Base-by-base conservation (phyloP, 2,329 filamentous ascomycete species). In the Colletotrichum magnum region DNA sequence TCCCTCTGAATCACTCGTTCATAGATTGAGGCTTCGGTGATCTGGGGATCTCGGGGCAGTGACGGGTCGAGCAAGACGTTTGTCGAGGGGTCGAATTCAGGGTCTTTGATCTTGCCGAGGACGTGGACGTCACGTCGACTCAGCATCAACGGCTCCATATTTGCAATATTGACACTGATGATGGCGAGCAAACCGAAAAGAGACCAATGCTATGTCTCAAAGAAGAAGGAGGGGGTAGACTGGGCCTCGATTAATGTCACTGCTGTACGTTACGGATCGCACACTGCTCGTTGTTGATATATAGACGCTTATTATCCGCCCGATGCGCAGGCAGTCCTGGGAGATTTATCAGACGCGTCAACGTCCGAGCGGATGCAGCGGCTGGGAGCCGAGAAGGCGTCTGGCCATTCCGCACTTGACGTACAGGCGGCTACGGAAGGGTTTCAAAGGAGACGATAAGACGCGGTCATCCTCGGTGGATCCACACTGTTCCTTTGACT, bases 101-200 rank as follows among this genome's bases (percentile, higher is more conserved):
- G 90, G 70, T 92, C 89, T 74, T 87, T 88, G 78, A 92, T 91
- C 77, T 91, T 91, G 71, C 88, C 85, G 67, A 92, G 86, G 73
- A 92, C 85, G 65, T 88, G 85, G 77, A 89, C 80, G 76, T 92
- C 90, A 71, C 87, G 86, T 53, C 79, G 81, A 76, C 86, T 90
- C 66, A 92, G 82, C 15, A 82, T 77, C 64, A 82, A 75, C 63
- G 79, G 76, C 51, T 86, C 78, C 88, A 90, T 90, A 74, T 56
- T 39, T 48, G 48, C 51, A 24, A 39, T 43, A 15, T 28, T 16
- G 18, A 24, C 32, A 26, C 41, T 32, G 21, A 39, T 21, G 24
- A 57, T 41, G 50, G 28, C 13, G 10, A 36, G 6, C n/a, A 15
- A 69, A 28, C 28, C 28, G 26, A 64, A 32, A 32, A 39, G 45